Base-by-base conservation (phyloP, 2,329 filamentous ascomycete genomes). In the Metarhizium anisopliae region DNA sequence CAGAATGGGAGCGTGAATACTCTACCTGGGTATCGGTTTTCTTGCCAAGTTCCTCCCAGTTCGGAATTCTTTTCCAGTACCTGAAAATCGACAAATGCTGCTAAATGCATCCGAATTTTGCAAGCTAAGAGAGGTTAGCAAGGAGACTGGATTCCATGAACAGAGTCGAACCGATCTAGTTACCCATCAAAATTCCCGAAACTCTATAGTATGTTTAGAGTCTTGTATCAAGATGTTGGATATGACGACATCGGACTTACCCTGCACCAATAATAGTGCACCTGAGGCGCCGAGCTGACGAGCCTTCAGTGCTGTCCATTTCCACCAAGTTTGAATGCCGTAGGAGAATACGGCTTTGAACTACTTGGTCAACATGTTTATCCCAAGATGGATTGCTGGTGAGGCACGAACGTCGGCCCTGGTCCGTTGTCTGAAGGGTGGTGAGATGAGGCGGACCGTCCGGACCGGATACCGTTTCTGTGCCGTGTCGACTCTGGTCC, bases 31-130 rank as follows among this genome's bases (percentile, higher is more conserved):
- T 60, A 60, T 7, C 42, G 50, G 47, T 77, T 77, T 57, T 76
- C 74, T 43, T 63, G 71, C 74, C 75, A 77, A 5, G 75, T 77
- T 2, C 75, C 75, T 4, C 69, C 69, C 0, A 77, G 64, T 45
- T 74, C 72, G 1, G 63, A 25, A 53, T 76, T 75, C 60, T 77
- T 76, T 61, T 77, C 74, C 51, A 73, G 76, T 1, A 77, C 58
- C 3, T 61, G 53, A 40, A 63, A 62, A 18, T 63, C 58, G 7
- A 63, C 58, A 51, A 58, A 57, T 14, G 57, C 53, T 25, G 50
- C 54, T n/a, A 63, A 40, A 47, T 63, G 54, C 5, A 55, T 57
- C 10, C 56, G 53, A 5, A 63, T 50, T 38, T 63, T 63, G 43
- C 60, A 63, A n/a, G 59, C 61, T 63, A 25, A 25, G 25, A 25